Evolutionary conservation across 1,139 yeast genomes (phyloP), one percentile per base, ranked within the genome.

Genomic region (Pichia norvegensis): DNA sequence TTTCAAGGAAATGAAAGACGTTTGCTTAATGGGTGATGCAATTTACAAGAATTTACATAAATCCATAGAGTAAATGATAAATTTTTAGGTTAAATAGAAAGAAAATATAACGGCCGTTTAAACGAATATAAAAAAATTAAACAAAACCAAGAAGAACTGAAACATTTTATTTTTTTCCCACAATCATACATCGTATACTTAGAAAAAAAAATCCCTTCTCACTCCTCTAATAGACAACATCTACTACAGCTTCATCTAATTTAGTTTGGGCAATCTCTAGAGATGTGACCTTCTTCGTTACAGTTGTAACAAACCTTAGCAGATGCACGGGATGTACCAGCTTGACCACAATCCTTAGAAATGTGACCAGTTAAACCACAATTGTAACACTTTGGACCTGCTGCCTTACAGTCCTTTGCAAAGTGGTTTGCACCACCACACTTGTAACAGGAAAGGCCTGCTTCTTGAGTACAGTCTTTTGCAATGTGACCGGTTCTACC

Each of bases 361-460:
- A 87, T 76, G 71, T 88, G 97, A 46, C 96, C 96, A 54, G 77
- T 72, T 67, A 83, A 81, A 58, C 96, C 95, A 69, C 97, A 88
- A 49, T 94, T 85, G 74, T 85, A 88, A 69, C 97, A 88, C 68
- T 85, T 85, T 65, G 81, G 78, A 46, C 68, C 73, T 55, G 76
- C 74, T 52, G 87, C 88, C 67, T 82, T 86, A 68, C 95, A 86
- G 67, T 85, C 95, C 69, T 87, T 82, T 53, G 95, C 95, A 69
- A 80, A 83, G 67, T 86, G 95, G 79, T 85, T 85, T 64, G 94
- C 90, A 54, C 94, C 95, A 61, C 95, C 95, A 67, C 95, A 86
- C 69, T 82, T 85, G 81, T 83, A 85, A 69, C 95, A 86, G 49
- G 88, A 79, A 52, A 59, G 48, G 43, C 50, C 51, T 14, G 48